Evolutionary conservation across 1,139 yeast genomes (phyloP).

Genomic region (Geotrichum reessii): DNA sequence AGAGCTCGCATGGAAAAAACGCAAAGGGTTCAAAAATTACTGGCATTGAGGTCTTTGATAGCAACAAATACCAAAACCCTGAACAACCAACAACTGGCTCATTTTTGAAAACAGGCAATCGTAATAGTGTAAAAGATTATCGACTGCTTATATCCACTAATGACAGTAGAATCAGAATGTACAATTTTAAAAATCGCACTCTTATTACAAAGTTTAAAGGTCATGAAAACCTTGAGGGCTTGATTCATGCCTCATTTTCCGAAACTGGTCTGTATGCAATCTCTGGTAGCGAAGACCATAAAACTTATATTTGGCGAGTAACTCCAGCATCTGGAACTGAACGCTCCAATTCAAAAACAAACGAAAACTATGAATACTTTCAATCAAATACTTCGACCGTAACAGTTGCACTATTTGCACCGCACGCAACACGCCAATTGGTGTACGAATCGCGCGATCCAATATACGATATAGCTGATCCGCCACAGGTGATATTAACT

Average conservation of each 20-base stretch:
- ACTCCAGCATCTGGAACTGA: slow-evolving; percentile 19
- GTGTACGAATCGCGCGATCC: slow-evolving; percentile 72
- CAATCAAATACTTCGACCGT: slow-evolving; percentile 73
- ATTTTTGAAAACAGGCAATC: slow-evolving; percentile 6
- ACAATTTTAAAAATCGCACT: slow-evolving; percentile 51
- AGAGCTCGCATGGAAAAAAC: slow-evolving; percentile 37
- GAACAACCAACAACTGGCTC: slow-evolving; percentile 22
- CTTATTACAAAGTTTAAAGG: slow-evolving; percentile 72
- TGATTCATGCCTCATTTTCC: slow-evolving; percentile 60
- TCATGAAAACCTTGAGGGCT: slow-evolving; percentile 60
- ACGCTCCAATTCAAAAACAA: slow-evolving; percentile 24
- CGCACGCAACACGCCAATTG: slow-evolving; percentile 58
- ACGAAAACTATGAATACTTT: slow-evolving; percentile 49
- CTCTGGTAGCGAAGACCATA: slow-evolving; percentile 44
- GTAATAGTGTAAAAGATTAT: neutral
- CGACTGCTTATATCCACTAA: slow-evolving; percentile 50
- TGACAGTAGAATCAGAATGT: slow-evolving; percentile 70
- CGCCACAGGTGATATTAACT: slow-evolving; percentile 7
- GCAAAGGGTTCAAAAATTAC: slow-evolving; percentile 35
- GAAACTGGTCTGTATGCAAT: slow-evolving; percentile 47
- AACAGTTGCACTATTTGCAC: slow-evolving; percentile 76
- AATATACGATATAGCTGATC: slow-evolving; percentile 55
- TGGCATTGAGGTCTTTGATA: slow-evolving; percentile 30
- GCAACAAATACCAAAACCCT: neutral
- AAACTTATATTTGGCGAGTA: slow-evolving; percentile 56